Conservation (phyloP, 176 grass and related monocot genomes). For the Bonia amplexicaulis region DNA sequence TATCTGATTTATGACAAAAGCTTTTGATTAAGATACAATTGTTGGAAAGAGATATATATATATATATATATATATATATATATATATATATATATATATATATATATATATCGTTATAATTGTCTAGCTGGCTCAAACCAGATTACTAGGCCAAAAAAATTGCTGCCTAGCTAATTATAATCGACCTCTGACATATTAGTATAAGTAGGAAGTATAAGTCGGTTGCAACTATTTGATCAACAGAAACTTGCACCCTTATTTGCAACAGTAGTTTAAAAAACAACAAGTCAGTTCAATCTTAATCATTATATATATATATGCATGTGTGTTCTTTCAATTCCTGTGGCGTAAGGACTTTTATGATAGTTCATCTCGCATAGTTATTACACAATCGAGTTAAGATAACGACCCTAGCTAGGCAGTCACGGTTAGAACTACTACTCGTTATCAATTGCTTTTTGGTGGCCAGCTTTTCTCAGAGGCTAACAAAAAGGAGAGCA, state of each 20-base stretch:
- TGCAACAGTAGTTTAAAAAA: background rate
- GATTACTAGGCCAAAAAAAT: background rate
- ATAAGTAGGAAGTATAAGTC: background rate
- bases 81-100: background rate
- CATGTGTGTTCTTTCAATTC: background rate
- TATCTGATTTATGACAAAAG: background rate
- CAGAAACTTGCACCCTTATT: background rate
- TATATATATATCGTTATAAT: background rate
- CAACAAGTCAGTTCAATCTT: background rate
- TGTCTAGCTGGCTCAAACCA: background rate
- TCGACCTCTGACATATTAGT: background rate
- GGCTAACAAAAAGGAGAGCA: constrained; percentile 52
- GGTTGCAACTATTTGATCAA: background rate
- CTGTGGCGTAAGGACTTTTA: background rate
- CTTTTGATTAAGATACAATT: background rate
- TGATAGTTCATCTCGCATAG: constrained; percentile 29
- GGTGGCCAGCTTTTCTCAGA: constrained; percentile 28
- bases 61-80: background rate
- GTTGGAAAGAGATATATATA: background rate
- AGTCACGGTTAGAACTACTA: constrained; percentile 23
- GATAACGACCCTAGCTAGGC: constrained; percentile 42
- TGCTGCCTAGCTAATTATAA: background rate
- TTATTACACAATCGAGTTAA: constrained; percentile 50
- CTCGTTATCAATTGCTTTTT: constrained; percentile 19
- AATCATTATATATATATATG: background rate